Conservation (phyloP, 176 grass and related monocot genomes). For the Bothriochloa decipiens region DNA sequence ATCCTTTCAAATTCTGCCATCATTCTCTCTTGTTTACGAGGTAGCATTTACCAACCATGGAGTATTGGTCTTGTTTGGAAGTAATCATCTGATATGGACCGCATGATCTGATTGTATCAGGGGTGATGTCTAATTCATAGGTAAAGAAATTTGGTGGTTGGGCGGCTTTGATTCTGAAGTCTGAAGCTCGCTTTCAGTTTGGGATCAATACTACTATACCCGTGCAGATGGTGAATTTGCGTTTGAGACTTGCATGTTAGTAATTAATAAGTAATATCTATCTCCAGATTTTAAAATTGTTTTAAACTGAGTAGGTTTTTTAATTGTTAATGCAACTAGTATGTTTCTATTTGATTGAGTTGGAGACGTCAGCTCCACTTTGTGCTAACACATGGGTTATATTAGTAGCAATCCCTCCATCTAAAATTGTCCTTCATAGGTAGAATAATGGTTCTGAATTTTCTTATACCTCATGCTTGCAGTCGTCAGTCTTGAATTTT, state of each 20-base stretch:
- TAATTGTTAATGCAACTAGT: background rate
- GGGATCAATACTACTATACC: background rate
- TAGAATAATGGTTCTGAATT: background rate
- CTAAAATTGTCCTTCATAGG: background rate
- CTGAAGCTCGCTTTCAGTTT: background rate
- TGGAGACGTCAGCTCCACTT: background rate
- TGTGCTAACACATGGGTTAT: background rate
- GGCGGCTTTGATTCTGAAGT: background rate
- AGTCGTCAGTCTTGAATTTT: background rate
- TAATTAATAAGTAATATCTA: background rate
- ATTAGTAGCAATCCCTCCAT: background rate
- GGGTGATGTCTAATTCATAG: background rate
- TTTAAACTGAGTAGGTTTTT: background rate
- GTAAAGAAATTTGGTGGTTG: conserved; percentile 15
- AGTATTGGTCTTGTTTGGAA: conserved; percentile 10
- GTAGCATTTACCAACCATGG: background rate
- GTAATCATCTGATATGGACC: background rate
- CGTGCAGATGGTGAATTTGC: background rate
- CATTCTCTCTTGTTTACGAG: background rate
- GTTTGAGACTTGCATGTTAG: background rate
- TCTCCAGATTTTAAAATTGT: background rate
- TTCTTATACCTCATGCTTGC: conserved; percentile 2
- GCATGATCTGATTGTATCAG: conserved; percentile 13
- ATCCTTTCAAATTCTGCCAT: background rate
- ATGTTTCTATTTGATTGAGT: conserved; percentile 13